Evolutionary conservation across 306 rosid species (phyloP).

Genomic region (Inga leiocalycina): DNA sequence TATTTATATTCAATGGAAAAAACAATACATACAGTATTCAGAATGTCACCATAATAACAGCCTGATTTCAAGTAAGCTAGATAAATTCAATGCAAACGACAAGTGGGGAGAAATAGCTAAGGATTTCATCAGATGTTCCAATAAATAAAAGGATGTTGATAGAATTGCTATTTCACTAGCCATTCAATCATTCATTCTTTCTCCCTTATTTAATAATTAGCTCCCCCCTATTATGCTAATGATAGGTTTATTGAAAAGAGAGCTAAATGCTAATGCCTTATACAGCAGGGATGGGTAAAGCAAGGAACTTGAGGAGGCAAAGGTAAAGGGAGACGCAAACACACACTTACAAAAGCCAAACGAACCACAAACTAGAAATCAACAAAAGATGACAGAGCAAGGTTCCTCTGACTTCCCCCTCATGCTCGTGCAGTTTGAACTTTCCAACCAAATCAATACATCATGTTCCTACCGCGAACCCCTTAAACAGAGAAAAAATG

Average conservation of each 20-base stretch:
- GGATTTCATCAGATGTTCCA: not conserved
- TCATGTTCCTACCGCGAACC: not conserved
- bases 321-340: not conserved
- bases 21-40: not conserved
- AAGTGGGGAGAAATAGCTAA: not conserved
- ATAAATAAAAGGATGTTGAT: not conserved
- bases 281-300: not conserved
- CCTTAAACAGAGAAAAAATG: not conserved
- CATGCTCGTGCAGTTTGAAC: not conserved
- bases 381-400: not conserved
- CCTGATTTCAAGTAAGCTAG: not conserved
- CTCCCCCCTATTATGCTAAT: not conserved
- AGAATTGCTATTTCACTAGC: not conserved
- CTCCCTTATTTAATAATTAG: not conserved
- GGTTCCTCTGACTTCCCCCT: not conserved
- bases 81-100: conserved; percentile 9
- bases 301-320: not conserved
- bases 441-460: not conserved
- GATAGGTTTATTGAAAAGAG: not conserved
- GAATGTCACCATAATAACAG: not conserved
- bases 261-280: not conserved
- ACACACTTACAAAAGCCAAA: conserved; percentile 4
- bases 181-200: not conserved
- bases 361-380: not conserved
- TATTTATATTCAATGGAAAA: conserved; percentile 8